A percentile compares a stretch with the other conserved stretches of the same genome.
phyloP scores from a whole-genome alignment of 345 rosid genomes.

The Melastoma malabathricum region DNA sequence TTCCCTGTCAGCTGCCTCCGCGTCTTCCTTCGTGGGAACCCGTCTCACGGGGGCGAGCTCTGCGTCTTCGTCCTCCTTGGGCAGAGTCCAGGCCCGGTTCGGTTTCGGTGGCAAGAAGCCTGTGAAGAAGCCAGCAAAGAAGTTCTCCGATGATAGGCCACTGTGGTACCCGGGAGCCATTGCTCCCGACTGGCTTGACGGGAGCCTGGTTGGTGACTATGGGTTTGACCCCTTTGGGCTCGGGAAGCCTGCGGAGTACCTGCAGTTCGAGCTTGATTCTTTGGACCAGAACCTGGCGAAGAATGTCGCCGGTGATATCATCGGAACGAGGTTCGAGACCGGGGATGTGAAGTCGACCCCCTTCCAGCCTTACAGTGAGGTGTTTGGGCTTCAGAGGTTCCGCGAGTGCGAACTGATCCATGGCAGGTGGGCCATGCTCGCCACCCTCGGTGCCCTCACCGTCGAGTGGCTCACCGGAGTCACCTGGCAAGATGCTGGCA shows the following conservation, averaged over 20 bases:
- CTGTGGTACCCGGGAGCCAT: slow-evolving; percentile 65
- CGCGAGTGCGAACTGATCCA: slow-evolving; percentile 72
- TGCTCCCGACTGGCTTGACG: slow-evolving; percentile 55
- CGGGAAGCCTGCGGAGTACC: slow-evolving; percentile 62
- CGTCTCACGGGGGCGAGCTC: slow-evolving; percentile 23
- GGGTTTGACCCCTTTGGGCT: slow-evolving; percentile 71
- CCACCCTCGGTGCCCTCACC: slow-evolving; percentile 57
- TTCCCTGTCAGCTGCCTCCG: slow-evolving; percentile 42
- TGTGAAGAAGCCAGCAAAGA: slow-evolving; percentile 20
- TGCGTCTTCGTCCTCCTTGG: slow-evolving; percentile 12
- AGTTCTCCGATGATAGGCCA: slow-evolving; percentile 25
- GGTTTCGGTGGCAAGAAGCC: slow-evolving; percentile 42
- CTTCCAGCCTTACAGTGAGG: slow-evolving; percentile 64
- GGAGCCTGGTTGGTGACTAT: slow-evolving; percentile 57
- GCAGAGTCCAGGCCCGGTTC: slow-evolving; percentile 41
- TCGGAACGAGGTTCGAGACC: slow-evolving; percentile 42
- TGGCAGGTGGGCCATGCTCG: slow-evolving; percentile 78
- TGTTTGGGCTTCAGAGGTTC: slow-evolving; percentile 65
- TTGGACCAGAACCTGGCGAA: slow-evolving; percentile 67
- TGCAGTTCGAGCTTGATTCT: slow-evolving; percentile 59
- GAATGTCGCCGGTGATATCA: slow-evolving; percentile 40
- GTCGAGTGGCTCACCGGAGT: slow-evolving; percentile 70
- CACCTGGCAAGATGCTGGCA: slow-evolving; percentile 80
- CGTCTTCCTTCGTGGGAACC: slow-evolving; percentile 51
- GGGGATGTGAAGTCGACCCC: slow-evolving; percentile 47